Evolutionary conservation across 106 monocot genomes (phyloP).

Genomic region (Apostasia shenzhenica): DNA sequence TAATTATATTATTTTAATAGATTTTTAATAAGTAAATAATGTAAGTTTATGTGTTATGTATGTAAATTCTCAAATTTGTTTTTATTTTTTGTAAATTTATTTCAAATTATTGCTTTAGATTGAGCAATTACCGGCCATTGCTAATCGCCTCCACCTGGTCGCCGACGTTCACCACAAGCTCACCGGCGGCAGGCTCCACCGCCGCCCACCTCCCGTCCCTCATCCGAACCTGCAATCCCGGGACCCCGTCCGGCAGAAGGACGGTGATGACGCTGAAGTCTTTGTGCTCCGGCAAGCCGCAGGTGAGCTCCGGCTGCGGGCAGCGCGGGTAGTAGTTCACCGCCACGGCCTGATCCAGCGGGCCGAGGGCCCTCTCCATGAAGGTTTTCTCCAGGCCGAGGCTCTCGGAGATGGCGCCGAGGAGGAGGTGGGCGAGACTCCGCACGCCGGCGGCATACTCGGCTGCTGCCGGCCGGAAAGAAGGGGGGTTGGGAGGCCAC

Average conservation of each 20-base stretch:
- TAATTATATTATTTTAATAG: too few relatives aligned
- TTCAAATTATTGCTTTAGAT: too few relatives aligned
- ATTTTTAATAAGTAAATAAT: too few relatives aligned
- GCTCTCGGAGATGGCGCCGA: constrained; percentile 61
- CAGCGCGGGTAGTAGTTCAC: constrained; percentile 81
- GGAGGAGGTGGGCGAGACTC: constrained; percentile 21
- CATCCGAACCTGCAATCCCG: constrained; percentile 34
- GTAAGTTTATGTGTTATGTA: too few relatives aligned
- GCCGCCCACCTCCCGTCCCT: constrained; percentile 29
- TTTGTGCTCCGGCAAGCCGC: constrained; percentile 63
- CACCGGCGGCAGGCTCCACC: constrained; percentile 17
- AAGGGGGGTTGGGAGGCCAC: constrained; percentile 60
- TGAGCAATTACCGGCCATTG: too few relatives aligned
- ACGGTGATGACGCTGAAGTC: constrained; percentile 40
- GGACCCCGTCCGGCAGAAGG: constrained; percentile 29
- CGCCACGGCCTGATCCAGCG: constrained; percentile 72
- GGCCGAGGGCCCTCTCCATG: constrained; percentile 55
- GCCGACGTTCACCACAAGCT: constrained; percentile 41
- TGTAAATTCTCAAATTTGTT: too few relatives aligned
- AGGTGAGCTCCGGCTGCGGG: constrained; percentile 67
- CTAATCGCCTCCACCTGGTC: constrained; percentile 32
- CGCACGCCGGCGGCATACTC: constrained; percentile 38
- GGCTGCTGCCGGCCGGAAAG: constrained; percentile 40
- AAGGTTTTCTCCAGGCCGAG: constrained; percentile 35
- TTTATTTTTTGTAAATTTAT: too few relatives aligned